phyloP scores from a whole-genome alignment of 2,329 filamentous ascomycete species.

The Thelonectria blattea region DNA sequence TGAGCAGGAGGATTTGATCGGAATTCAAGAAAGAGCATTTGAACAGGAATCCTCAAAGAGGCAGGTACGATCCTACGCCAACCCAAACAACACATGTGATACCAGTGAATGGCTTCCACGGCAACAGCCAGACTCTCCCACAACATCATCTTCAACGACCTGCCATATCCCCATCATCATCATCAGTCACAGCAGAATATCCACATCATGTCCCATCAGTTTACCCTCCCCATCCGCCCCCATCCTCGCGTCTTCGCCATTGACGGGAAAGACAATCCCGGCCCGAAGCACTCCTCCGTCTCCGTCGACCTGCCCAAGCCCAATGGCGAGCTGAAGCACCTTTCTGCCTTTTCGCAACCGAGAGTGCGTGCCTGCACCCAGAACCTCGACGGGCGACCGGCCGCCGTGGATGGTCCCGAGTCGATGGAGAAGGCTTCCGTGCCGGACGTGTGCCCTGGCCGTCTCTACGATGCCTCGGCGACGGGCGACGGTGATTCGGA shows the following conservation, averaged over 20 bases:
- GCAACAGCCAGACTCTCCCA: not conserved
- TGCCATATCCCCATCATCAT: conserved; percentile 1
- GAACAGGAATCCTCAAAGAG: too few species aligned
- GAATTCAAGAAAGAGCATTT: too few species aligned
- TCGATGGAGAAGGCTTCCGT: conserved; percentile 6
- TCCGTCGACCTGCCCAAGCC: conserved; percentile 6
- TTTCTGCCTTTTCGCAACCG: conserved; percentile 5
- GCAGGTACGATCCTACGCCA: not conserved
- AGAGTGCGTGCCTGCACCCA: not conserved
- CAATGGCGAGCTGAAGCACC: conserved; percentile 10
- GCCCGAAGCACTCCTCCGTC: not conserved
- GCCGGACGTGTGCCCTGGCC: not conserved
- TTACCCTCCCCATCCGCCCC: conserved; percentile 26
- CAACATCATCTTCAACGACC: not conserved
- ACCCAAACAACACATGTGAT: not conserved
- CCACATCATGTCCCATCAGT: conserved; percentile 28
- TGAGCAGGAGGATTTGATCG: too few species aligned
- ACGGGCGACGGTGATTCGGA: not conserved
- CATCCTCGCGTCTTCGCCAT: not conserved
- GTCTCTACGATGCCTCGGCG: conserved; percentile 6
- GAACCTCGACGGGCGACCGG: not conserved
- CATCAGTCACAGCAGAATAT: conserved; percentile 1
- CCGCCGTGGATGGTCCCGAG: conserved; percentile 20
- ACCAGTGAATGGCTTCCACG: not conserved
- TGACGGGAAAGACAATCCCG: not conserved